A percentile compares a stretch with the other conserved stretches of the same genome.
phyloP scores from a whole-genome alignment of 345 rosid species.

The Durio zibethinus region DNA sequence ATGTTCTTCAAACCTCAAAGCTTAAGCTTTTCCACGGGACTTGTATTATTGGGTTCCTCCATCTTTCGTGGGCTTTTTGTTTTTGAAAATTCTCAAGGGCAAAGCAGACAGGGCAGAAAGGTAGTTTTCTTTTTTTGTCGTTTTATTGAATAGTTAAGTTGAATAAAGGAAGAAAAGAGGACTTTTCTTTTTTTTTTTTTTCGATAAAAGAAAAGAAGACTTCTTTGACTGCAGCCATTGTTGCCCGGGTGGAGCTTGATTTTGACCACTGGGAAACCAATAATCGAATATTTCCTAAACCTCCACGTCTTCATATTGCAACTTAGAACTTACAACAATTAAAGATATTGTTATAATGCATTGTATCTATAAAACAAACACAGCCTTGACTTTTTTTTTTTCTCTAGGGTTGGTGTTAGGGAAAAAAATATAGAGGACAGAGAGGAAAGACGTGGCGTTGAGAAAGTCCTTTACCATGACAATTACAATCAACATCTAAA shows the following conservation, averaged over 20 bases:
- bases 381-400: no score
- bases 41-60: no score
- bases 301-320: not conserved
- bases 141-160: not conserved
- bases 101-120: not conserved
- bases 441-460: no score
- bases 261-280: not conserved
- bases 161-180: no score
- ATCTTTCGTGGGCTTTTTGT: not conserved
- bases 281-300: not conserved
- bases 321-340: no score
- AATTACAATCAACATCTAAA: no score
- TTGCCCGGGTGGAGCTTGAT: not conserved
- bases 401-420: no score
- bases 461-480: no score
- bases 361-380: no score
- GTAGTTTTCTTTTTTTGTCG: not conserved
- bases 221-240: slow-evolving; percentile 15
- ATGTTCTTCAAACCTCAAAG: not conserved
- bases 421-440: no score
- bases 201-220: not conserved
- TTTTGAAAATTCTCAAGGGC: slow-evolving; percentile 4
- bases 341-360: no score
- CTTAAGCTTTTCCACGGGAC: not conserved
- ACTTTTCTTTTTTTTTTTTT: no score